Evolutionary conservation across 2,329 filamentous ascomycete genomes (phyloP).

Genomic region (Cladosporium phlei): DNA sequence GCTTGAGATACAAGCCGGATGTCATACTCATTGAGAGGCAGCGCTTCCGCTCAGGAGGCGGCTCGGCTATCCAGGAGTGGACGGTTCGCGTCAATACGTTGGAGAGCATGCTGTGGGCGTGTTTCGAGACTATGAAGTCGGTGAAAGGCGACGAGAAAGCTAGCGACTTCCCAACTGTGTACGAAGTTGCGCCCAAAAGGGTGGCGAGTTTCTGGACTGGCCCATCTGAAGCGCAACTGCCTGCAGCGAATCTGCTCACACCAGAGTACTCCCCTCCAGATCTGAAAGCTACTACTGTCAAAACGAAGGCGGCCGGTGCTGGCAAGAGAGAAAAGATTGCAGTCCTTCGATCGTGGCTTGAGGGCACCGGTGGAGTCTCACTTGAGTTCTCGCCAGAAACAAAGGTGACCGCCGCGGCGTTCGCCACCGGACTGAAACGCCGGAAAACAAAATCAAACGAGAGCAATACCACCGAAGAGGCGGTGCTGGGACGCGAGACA

Average conservation of each 20-base stretch:
- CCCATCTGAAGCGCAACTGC: conserved; percentile 12
- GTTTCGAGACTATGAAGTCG: conserved; percentile 53
- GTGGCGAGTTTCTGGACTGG: conserved; percentile 55
- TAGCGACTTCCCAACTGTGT: conserved; percentile 33
- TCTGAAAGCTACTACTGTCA: neutral
- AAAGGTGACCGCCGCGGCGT: conserved; percentile 34
- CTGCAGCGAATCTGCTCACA: conserved; percentile 14
- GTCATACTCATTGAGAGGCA: conserved; percentile 67
- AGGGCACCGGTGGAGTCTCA: conserved; percentile 18
- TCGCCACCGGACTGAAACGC: conserved; percentile 24
- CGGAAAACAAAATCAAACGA: conserved; percentile 14
- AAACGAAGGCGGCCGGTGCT: neutral
- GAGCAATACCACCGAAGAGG: conserved; percentile 18
- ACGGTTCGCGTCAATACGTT: conserved; percentile 76
- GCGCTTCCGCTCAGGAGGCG: conserved; percentile 60
- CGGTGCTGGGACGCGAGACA: conserved; percentile 24
- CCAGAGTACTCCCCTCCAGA: neutral
- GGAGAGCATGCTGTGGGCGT: conserved; percentile 74
- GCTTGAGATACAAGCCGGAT: conserved; percentile 55
- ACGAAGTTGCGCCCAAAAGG: conserved; percentile 50
- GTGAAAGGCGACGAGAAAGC: conserved; percentile 27
- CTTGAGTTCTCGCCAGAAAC: conserved; percentile 34
- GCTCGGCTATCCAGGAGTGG: conserved; percentile 69
- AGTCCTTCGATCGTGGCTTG: conserved; percentile 54
- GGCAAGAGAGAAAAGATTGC: conserved; percentile 60